Percentiles rank a stretch among this genome's conserved stretches.
These are phyloP conservation scores for Furcasterigmium sp. DNA, from an alignment of 2,329 filamentous ascomycete species.

Conservation along the genomic window DNA sequence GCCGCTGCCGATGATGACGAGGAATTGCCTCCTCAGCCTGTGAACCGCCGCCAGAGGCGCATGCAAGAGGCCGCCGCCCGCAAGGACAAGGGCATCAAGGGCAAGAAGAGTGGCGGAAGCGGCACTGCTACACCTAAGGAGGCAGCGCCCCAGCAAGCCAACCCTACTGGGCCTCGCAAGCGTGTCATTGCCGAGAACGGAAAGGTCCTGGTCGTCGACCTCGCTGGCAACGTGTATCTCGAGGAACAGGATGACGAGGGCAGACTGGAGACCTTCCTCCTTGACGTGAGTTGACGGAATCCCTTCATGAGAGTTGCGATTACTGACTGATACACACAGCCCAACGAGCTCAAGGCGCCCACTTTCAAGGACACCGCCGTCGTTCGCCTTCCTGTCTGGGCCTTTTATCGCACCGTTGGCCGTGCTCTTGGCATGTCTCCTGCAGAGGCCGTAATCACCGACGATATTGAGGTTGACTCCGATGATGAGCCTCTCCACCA, in stretches of 20 bases:
- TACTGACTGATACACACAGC: conserved; percentile 40
- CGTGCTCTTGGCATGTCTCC: conserved; percentile 36
- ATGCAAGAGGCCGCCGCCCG: conserved; percentile 81
- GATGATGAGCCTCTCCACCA: conserved; percentile 44
- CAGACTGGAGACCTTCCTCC: conserved; percentile 72
- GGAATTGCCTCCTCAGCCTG: conserved; percentile 46
- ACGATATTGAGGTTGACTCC: conserved; percentile 31
- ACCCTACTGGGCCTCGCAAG: conserved; percentile 74
- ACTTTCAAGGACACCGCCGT: conserved; percentile 79
- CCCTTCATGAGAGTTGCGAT: background rate
- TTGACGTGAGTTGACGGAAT: conserved; percentile 63
- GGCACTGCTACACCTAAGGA: conserved; percentile 31
- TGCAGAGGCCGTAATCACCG: conserved; percentile 27
- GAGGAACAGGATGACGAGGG: conserved; percentile 89
- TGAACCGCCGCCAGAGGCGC: conserved; percentile 83
- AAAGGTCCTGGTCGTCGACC: conserved; percentile 90
- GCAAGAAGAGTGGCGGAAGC: conserved; percentile 24
- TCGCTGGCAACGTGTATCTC: conserved; percentile 87
- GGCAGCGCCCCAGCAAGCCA: conserved; percentile 47
- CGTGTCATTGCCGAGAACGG: conserved; percentile 90
- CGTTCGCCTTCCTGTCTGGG: conserved; percentile 70
- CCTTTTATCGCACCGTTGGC: conserved; percentile 54
- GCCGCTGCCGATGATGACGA: conserved; percentile 43
- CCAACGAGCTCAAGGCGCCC: conserved; percentile 72
- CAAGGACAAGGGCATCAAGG: conserved; percentile 54